These are phyloP conservation scores for Solanum lignicaule DNA, from an alignment of 257 asterid species.

Conservation along the genomic window DNA sequence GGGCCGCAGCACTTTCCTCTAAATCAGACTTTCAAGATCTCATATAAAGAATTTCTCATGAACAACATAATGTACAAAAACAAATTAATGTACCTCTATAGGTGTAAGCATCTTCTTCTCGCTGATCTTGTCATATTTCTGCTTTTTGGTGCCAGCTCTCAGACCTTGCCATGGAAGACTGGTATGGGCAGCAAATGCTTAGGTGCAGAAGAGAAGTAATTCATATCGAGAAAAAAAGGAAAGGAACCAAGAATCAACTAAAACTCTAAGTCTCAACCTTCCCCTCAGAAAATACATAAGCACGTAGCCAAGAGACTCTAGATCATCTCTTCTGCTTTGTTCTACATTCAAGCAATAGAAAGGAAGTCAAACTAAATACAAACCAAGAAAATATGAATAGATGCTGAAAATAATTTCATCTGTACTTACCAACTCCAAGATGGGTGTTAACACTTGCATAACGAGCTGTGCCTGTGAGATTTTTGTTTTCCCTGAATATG, in stretches of 20 bases:
- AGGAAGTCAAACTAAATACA: neutral
- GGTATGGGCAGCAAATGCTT: neutral
- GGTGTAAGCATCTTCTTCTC: conserved; percentile 30
- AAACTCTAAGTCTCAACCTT: conserved; percentile 31
- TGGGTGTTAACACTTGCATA: conserved; percentile 95
- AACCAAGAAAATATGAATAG: neutral
- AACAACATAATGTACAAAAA: neutral
- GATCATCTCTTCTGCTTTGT: conserved; percentile 92
- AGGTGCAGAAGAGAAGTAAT: neutral
- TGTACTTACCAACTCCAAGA: conserved; percentile 81
- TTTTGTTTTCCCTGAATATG: conserved; percentile 74
- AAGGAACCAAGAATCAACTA: neutral
- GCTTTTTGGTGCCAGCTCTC: conserved; percentile 29
- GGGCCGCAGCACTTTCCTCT: neutral
- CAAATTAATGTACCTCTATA: conserved; percentile 25
- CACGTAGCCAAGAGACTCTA: conserved; percentile 85
- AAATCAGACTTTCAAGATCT: neutral
- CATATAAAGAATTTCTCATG: neutral
- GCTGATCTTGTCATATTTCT: conserved; percentile 30
- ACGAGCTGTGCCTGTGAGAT: conserved; percentile 96
- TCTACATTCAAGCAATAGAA: conserved; percentile 32
- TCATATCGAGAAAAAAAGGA: neutral
- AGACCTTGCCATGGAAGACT: conserved; percentile 46
- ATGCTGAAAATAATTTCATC: neutral
- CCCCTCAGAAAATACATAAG: conserved; percentile 90